These are phyloP conservation scores for Polyporus arcularius DNA, from an alignment of 768 basidiomycete genomes.

Conservation along the genomic window DNA sequence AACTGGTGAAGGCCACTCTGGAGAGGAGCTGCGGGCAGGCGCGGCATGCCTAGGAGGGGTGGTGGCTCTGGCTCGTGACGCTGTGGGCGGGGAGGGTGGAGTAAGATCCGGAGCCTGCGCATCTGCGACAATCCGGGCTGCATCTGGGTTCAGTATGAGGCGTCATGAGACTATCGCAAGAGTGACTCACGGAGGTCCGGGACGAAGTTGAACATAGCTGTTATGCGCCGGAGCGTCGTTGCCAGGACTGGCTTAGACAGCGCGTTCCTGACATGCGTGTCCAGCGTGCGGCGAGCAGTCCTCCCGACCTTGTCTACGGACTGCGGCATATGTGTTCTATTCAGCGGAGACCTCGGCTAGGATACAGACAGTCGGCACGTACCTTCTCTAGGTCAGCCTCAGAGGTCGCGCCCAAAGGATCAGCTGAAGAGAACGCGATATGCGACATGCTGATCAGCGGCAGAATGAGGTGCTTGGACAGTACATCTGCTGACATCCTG, in stretches of 20 bases:
- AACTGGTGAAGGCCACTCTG: neutral
- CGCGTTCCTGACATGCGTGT: conserved; percentile 72
- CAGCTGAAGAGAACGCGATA: conserved; percentile 63
- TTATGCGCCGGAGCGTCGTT: conserved; percentile 68
- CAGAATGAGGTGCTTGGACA: conserved; percentile 77
- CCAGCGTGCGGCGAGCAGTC: conserved; percentile 64
- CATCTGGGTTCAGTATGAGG: conserved; percentile 5
- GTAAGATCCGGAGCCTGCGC: conserved; percentile 48
- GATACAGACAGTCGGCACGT: conserved; percentile 2
- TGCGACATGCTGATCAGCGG: conserved; percentile 75
- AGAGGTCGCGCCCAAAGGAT: conserved; percentile 56
- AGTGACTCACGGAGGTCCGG: conserved; percentile 61
- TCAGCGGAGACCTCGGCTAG: conserved; percentile 8
- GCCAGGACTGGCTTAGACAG: conserved; percentile 69
- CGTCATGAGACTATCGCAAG: conserved; percentile 16
- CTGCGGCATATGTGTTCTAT: conserved; percentile 36
- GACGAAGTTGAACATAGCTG: conserved; percentile 69
- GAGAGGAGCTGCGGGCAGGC: conserved; percentile 6
- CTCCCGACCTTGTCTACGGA: conserved; percentile 70
- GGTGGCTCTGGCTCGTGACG: conserved; percentile 1
- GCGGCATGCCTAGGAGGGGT: conserved; percentile 6
- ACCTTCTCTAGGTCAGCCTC: conserved; percentile 71
- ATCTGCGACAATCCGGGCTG: conserved; percentile 55
- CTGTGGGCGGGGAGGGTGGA: conserved; percentile 12
- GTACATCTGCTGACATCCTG: conserved; percentile 65